Base-by-base conservation (phyloP, 1,139 yeast genomes). In the Lodderomyces pseudojiufengensis region DNA sequence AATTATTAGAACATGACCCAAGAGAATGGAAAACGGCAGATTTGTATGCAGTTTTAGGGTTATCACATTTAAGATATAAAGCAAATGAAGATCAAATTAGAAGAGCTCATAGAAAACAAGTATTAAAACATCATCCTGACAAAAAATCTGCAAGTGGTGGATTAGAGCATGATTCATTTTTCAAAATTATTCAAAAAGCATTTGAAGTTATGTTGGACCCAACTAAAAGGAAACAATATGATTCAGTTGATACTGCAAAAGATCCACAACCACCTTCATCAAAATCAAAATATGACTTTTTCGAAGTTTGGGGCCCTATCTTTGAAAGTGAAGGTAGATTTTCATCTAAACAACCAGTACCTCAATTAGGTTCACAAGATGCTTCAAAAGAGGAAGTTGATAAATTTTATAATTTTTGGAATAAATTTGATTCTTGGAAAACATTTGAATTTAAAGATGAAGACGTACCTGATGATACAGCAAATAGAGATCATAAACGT, bases 401-500 rank as follows among this genome's bases (percentile, higher is more conserved):
- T 55, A 72, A 67, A 32, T 94, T 92, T 70, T 92, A 92, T 73
- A 70, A 75, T 41, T 87, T 86, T 75, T 92, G 94, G 92, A 88
- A 88, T 66, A 84, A 84, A 63, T 87, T 92, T 53, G 97, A 92
- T 62, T 92, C 98, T 23, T 92, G 99, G 99, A 87, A 95, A 74
- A 74, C 96, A 32, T 92, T 92, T 59, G 99, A 92, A 71, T 92
- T 90, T 70, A 79, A 90, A 63, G 99, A 92, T 59, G 98, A 92
- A 72, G 99, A 92, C 61, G 97, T 90, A 57, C 99, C 99, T 49
- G 99, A 92, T 72, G 99, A 92, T 69, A 85, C 97, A 45, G 86
- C 95, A 46, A 94, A 92, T 80, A 88, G 99, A 76, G 98, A 92
- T 63, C 95, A 92, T 78, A 92, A 92, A 76, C 95, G 99, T 72